Base-by-base conservation (phyloP, 768 basidiomycete species). In the Sporobolomyces roseus region DNA sequence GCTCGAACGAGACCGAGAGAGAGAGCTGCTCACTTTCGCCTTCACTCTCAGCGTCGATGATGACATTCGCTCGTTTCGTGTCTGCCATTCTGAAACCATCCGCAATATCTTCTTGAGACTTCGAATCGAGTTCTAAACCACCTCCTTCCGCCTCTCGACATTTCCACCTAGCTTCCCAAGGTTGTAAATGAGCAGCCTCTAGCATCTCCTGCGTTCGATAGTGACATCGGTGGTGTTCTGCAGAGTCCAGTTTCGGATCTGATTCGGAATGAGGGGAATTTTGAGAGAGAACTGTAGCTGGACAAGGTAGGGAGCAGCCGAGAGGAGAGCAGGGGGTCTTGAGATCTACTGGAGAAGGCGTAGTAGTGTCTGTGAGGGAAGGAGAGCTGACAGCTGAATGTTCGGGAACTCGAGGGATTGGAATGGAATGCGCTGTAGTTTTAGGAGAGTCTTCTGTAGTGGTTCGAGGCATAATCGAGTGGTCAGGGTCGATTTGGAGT, bases 111-210 rank as follows among this genome's bases (percentile, higher is more conserved):
- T n/a, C n/a, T n/a, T n/a, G n/a, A n/a, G n/a, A n/a, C 38, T 41
- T 41, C 38, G 38, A 41, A 17, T 9, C 38, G 21, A 51, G 48
- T 30, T 41, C 46, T 21, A 58, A 29, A 9, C 62, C 62, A n/a
- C 17, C 6, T 2, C 62, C 41, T 6, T 60, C 23, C 17, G 27
- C 58, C 10, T 23, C 36, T 25, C 30, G 17, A 32, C 65, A 66
- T 8, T 25, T 17, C 65, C 65, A 66, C n/a, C 49, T 59, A 14
- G 49, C 29, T 45, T 66, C 56, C 13, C 58, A 32, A 7, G 65
- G 56, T 12, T 41, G 6, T 10, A 66, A 32, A 23, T 53, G 50
- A 12, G 65, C 58, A n/a, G 65, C 65, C 19, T 52, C 49, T 30
- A 66, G 21, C 1, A 66, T 41, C 30, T 52, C 32, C 32, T 32